phyloP scores from a whole-genome alignment of 2,329 filamentous ascomycete species.

The Colletotrichum liriopes region DNA sequence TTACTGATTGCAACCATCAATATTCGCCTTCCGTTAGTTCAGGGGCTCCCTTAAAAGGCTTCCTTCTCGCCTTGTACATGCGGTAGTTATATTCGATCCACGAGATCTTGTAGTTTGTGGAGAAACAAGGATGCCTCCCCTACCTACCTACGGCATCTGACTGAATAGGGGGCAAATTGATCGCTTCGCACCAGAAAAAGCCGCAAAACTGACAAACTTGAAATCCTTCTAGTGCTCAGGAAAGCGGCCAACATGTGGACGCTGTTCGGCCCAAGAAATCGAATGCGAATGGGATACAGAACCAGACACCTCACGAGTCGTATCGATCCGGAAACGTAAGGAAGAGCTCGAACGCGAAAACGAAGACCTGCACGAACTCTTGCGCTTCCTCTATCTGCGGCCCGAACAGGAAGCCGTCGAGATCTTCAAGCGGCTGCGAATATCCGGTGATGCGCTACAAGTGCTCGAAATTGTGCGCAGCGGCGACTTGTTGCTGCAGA shows the following conservation, averaged over 20 bases:
- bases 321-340: slow-evolving; percentile 7
- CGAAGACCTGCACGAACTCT: slow-evolving; percentile 15
- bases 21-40: neutral
- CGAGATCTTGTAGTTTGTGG: neutral
- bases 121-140: neutral
- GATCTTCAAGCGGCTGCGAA: slow-evolving; percentile 13
- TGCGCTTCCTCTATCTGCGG: neutral
- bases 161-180: neutral
- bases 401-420: slow-evolving; percentile 13
- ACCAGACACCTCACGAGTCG: slow-evolving; percentile 13
- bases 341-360: slow-evolving; percentile 36
- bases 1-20: neutral
- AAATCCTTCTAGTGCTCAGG: slow-evolving; percentile 9
- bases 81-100: neutral
- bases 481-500: slow-evolving; percentile 21
- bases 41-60: neutral
- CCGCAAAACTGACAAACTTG: neutral
- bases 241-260: neutral
- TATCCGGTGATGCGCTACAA: neutral
- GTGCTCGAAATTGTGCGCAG: slow-evolving; percentile 14
- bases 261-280: slow-evolving; percentile 4
- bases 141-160: neutral
- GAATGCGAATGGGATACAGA: slow-evolving; percentile 28
- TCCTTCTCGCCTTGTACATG: neutral
- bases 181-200: neutral